Percentiles rank a stretch among this genome's conserved stretches.
Conservation (phyloP, 2,329 filamentous ascomycete species). For the Venturia effusa region DNA sequence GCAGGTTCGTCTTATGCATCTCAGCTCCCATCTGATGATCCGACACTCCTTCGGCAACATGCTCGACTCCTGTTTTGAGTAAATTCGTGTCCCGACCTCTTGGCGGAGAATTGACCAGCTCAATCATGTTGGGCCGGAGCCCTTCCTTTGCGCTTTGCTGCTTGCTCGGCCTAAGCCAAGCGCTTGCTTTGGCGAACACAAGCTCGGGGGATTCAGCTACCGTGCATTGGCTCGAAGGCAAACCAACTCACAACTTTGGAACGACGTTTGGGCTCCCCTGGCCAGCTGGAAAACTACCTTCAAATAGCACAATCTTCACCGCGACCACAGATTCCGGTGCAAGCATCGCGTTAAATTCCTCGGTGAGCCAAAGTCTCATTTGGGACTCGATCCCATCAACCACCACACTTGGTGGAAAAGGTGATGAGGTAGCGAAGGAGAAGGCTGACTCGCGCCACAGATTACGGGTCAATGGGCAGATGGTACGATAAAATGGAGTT, state of each 20-base stretch:
- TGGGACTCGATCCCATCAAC: background rate
- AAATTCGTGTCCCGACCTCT: background rate
- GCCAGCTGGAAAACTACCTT: slow-evolving; percentile 25
- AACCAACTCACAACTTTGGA: slow-evolving; percentile 16
- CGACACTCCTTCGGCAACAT: background rate
- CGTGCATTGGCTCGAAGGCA: background rate
- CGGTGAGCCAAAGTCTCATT: background rate
- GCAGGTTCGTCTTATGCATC: background rate
- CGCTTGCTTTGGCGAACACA: background rate
- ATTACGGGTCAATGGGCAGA: slow-evolving; percentile 49
- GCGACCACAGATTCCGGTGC: slow-evolving; percentile 12
- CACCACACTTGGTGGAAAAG: background rate
- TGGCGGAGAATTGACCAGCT: background rate
- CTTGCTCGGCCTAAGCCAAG: background rate
- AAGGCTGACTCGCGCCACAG: slow-evolving; percentile 19
- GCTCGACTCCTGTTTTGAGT: no score
- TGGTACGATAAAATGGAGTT: slow-evolving; percentile 51
- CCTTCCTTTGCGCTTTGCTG: background rate
- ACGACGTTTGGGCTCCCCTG: slow-evolving; percentile 31
- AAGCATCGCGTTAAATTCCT: background rate
- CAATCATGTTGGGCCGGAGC: background rate
- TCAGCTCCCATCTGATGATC: no score
- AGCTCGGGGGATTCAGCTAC: background rate
- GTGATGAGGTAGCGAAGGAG: slow-evolving; percentile 11
- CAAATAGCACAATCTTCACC: slow-evolving; percentile 25